These are phyloP conservation scores for Quercus alba DNA, from an alignment of 306 rosid species.

Conservation along the genomic window DNA sequence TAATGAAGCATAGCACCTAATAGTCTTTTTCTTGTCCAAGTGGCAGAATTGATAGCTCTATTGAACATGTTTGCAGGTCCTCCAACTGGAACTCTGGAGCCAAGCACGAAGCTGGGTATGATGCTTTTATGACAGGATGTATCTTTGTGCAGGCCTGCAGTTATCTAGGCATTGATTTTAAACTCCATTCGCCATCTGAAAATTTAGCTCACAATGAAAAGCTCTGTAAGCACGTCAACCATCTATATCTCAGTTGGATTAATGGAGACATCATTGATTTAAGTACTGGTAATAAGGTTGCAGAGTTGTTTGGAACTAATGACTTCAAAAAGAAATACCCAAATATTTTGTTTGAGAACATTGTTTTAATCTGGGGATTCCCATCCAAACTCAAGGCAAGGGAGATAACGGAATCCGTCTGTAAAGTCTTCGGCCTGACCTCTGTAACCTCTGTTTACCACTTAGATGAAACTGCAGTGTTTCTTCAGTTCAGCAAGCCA, in stretches of 20 bases:
- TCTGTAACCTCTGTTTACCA: slow-evolving; percentile 61
- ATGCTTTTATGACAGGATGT: slow-evolving; percentile 98
- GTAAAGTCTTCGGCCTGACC: slow-evolving; percentile 56
- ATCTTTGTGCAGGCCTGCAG: slow-evolving; percentile 81
- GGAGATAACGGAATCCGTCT: slow-evolving; percentile 50
- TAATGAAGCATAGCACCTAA: not conserved
- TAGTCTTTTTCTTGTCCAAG: not conserved
- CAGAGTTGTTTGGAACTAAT: slow-evolving; percentile 27
- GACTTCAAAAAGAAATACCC: slow-evolving; percentile 35
- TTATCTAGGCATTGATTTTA: slow-evolving; percentile 68
- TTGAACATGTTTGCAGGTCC: slow-evolving; percentile 53
- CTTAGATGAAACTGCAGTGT: slow-evolving; percentile 72
- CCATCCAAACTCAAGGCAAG: slow-evolving; percentile 56
- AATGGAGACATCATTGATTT: slow-evolving; percentile 77
- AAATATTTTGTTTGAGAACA: slow-evolving; percentile 55
- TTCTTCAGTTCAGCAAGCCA: slow-evolving; percentile 60
- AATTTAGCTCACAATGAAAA: slow-evolving; percentile 54
- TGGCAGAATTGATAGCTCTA: slow-evolving; percentile 8
- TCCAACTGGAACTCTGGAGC: slow-evolving; percentile 93
- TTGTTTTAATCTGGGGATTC: slow-evolving; percentile 84
- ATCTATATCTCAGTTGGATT: slow-evolving; percentile 77
- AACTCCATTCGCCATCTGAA: slow-evolving; percentile 36
- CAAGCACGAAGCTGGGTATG: slow-evolving; percentile 96
- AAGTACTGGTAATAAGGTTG: slow-evolving; percentile 48
- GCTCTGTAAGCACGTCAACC: slow-evolving; percentile 62